Evolutionary conservation across 1,284 basidiomycete species (phyloP).

Genomic region (Xerocomus cyaneibrunnescens): DNA sequence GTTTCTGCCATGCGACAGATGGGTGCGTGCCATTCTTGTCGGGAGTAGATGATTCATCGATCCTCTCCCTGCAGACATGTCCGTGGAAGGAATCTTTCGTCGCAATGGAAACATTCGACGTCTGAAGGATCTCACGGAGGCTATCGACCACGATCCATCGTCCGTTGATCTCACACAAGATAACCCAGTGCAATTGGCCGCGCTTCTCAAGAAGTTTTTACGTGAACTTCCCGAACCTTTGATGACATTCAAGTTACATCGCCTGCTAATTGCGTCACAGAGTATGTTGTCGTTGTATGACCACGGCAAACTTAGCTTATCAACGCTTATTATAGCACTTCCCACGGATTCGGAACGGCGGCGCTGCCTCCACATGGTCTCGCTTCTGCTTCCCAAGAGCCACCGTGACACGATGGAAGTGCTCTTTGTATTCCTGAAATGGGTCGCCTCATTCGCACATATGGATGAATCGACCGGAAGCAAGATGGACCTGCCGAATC

Average conservation of each 20-base stretch:
- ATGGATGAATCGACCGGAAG: constrained; percentile 97
- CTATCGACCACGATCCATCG: constrained; percentile 89
- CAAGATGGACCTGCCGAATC: constrained; percentile 96
- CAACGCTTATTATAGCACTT: constrained; percentile 51
- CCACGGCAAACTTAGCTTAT: constrained; percentile 7
- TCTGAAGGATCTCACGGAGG: constrained; percentile 87
- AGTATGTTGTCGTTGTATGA: constrained; percentile 49
- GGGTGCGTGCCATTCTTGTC: constrained; percentile 60
- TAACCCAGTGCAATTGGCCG: constrained; percentile 96
- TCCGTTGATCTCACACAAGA: constrained; percentile 92
- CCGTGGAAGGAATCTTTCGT: constrained; percentile 97
- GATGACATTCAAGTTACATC: constrained; percentile 92
- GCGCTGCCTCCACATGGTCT: constrained; percentile 84
- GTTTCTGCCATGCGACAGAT: constrained; percentile 99
- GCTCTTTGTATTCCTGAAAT: constrained; percentile 97
- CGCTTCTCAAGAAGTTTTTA: constrained; percentile 95
- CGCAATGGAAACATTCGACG: constrained; percentile 98
- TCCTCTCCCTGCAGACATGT: constrained; percentile 74
- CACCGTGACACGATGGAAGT: constrained; percentile 99
- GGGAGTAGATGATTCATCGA: constrained; percentile 3
- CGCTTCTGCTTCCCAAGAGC: constrained; percentile 85
- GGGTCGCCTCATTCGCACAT: constrained; percentile 99
- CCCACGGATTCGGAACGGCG: constrained; percentile 77
- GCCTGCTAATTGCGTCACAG: constrained; percentile 86
- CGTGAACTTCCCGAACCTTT: constrained; percentile 96